Base-by-base conservation (phyloP, 2,329 filamentous ascomycete genomes). In the Capronia coronata region DNA sequence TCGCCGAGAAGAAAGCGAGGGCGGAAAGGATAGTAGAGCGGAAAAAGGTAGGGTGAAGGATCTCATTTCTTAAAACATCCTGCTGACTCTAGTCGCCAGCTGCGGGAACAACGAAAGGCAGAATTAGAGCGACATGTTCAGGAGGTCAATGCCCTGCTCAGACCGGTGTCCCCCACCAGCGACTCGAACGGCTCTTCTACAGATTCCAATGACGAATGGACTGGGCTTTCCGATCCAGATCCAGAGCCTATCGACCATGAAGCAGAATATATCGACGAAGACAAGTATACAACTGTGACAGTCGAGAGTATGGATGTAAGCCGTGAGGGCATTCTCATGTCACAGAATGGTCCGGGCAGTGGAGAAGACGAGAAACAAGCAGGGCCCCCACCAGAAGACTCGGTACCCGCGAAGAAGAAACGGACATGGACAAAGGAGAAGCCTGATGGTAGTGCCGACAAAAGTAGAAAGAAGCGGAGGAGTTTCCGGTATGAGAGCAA, bases 191-290 rank as follows among this genome's bases (percentile, higher is more conserved):
- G 66, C 3, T 66, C 65, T 6, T 65, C 66, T 1, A 71, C 67
- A 21, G 60, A 54, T 63, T 67, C n/a, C 68, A 46, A 68, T 13
- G 71, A 73, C 1, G 78, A 82, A 60, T 89, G 84, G 81, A 74
- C 74, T 44, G 86, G 84, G 0, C 75, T 89, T 45, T 71, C 75
- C 16, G 82, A 84, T 40, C 58, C 65, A 50, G 42, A 61, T 18
- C 55, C 62, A 29, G 68, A 70, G 14, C 68, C 67, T 32, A 68
- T 93, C 38, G 83, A 94, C 64, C 82, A 87, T 59, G 86, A 95
- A 65, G 89, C 91, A 59, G 89, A 97, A 67, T 98, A 96, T 69
- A 80, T 96, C 58, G 93, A 98, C 67, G 93, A 97, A 66, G 91
- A 96, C 67, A 86, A 86, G 64, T 96, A 88, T 66, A 97, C 93